phyloP scores from a whole-genome alignment of 805 yeast species.

The Clavispora santaluciae region DNA sequence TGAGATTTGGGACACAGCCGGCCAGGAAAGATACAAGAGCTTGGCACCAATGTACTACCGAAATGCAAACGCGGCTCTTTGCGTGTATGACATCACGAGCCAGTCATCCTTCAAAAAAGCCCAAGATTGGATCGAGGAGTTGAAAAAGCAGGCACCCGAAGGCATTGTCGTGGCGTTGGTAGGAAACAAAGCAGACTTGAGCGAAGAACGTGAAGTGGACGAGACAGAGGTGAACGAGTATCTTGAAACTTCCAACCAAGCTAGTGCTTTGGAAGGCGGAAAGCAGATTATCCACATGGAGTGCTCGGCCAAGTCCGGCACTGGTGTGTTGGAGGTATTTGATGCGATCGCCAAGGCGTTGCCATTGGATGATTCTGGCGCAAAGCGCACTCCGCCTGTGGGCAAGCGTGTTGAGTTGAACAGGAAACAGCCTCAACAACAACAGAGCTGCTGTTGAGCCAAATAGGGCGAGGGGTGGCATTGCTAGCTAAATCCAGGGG shows the following conservation, averaged over 20 bases:
- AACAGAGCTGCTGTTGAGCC: conserved; percentile 14
- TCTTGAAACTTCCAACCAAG: conserved; percentile 33
- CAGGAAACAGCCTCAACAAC: conserved; percentile 10
- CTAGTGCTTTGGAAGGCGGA: conserved; percentile 15
- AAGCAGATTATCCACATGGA: conserved; percentile 26
- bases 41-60: conserved; percentile 97
- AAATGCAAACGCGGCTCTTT: conserved; percentile 95
- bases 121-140: conserved; percentile 95
- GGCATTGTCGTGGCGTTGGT: conserved; percentile 90
- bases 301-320: conserved; percentile 43
- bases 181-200: conserved; percentile 86
- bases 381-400: conserved; percentile 6
- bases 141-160: conserved; percentile 92
- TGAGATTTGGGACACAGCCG: conserved; percentile 97
- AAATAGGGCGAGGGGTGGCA: too few species aligned
- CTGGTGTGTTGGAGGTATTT: conserved; percentile 40
- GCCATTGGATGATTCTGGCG: conserved; percentile 36
- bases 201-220: conserved; percentile 48
- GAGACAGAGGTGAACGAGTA: conserved; percentile 46
- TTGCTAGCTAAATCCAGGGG: too few species aligned
- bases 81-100: conserved; percentile 91
- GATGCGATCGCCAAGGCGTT: conserved; percentile 36
- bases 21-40: conserved; percentile 94
- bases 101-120: conserved; percentile 95
- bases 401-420: conserved; percentile 14